Evolutionary conservation across 768 basidiomycete species (phyloP).

Genomic region (Amanita polypyramis): DNA sequence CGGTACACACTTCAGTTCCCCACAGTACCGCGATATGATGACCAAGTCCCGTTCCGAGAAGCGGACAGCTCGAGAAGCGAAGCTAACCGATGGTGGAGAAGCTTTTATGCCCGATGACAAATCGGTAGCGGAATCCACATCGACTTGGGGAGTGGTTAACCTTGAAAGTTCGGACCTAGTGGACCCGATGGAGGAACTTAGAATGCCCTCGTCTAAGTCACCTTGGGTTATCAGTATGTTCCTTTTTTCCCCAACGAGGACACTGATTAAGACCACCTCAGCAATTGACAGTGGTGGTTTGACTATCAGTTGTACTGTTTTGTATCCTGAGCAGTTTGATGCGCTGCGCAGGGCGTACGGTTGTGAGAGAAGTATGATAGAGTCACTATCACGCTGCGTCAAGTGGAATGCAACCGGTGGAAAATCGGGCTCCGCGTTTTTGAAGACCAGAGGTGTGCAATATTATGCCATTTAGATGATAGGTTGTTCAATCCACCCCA

Average conservation of each 20-base stretch:
- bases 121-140: conserved; percentile 72
- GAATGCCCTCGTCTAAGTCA: conserved; percentile 65
- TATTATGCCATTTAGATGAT: not conserved
- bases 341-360: conserved; percentile 86
- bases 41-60: conserved; percentile 70
- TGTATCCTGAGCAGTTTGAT: conserved; percentile 97
- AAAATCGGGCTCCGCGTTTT: conserved; percentile 92
- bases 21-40: conserved; percentile 75
- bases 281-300: conserved; percentile 87
- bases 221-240: conserved; percentile 75
- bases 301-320: conserved; percentile 86
- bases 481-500: conserved; percentile 19
- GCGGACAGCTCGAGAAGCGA: conserved; percentile 49
- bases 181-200: conserved; percentile 70
- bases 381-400: conserved; percentile 86
- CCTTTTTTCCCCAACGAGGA: not conserved
- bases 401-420: conserved; percentile 96
- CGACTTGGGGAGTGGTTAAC: conserved; percentile 90
- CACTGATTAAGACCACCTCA: conserved; percentile 18
- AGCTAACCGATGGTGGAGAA: conserved; percentile 58
- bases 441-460: conserved; percentile 80
- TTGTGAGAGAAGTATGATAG: conserved; percentile 89
- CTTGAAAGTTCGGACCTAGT: conserved; percentile 55
- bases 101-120: conserved; percentile 89
- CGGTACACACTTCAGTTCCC: conserved; percentile 41